Evolutionary conservation across 331 rosid species (phyloP), one percentile per base, ranked within the genome.

Genomic region (Pyracantha coccinea): DNA sequence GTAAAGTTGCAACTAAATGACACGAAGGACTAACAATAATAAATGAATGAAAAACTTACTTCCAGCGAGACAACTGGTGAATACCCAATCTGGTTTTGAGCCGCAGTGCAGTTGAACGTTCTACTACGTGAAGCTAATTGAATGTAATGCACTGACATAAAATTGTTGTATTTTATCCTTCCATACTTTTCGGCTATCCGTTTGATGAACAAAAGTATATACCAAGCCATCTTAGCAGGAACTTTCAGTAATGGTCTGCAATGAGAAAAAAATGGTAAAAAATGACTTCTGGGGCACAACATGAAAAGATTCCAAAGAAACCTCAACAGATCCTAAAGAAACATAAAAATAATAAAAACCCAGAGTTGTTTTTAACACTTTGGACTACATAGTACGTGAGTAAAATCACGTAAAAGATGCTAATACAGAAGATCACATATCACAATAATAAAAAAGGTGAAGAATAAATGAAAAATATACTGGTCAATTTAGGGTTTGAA

Each of bases 191-290:
- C 83, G 58, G 91, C 75, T 24, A 84, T 68, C 90, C 86, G 72
- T 81, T 85, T 86, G 57, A 88, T 28, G 75, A 88, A 78, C 68
- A 86, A 63, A 57, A 89, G 78, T 69, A 89, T 67, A 66, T 63
- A 74, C 84, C 73, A 77, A 83, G 76, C 88, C 85, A 93, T 77
- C 78, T 64, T 84, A 71, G 66, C 81, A 29, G 98, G 98, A 76
- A 93, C 85, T 84, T 88, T 93, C 76, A 88, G 72, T 65, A 77
- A 76, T 58, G 97, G 96, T 83, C 97, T 93, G 89, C 82, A 86
- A 76, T 78, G 66, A 69, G 57, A 28, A 57, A 69, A 68, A 78
- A 75, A 64, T 16, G 35, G 25, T 3, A 35, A 66, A 66, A 66
- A 20, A 5, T 35, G 29, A 12, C 27, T 65, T 32, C n/a, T 35